Base-by-base conservation (phyloP, 805 yeast species). In the Jamesozyma spencerorum region DNA sequence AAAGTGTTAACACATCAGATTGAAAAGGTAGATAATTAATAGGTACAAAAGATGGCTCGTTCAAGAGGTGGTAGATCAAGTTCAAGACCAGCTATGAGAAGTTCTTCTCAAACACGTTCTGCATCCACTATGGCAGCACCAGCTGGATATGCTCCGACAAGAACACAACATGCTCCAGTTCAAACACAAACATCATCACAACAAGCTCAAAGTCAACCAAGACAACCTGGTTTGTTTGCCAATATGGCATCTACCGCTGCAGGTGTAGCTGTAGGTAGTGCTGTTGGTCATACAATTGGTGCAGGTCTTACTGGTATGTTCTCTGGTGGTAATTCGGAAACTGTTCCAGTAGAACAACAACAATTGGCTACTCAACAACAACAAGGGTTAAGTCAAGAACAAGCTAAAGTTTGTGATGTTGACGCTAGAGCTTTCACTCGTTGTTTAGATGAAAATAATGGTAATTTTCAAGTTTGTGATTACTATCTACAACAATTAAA, bases 211-310 rank as follows among this genome's bases (percentile, higher is more conserved):
- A 68, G 73, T 39, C 81, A 70, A 58, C 74, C 76, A 31, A 58
- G 56, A 53, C 76, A 72, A 54, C 97, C 97, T 36, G 97, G 97
- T 55, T 55, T 90, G 61, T 88, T 90, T 57, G 84, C 90, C 45
- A 94, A 92, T 69, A 92, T 92, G 98, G 97, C 97, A 31, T 73
- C 94, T 36, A 92, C 98, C 37, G 98, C 98, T 41, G 98, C 97
- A 37, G 98, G 98, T 79, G 98, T 92, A 34, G 98, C 97, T 40
- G 97, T 92, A 42, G 98, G 98, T 56, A 85, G 96, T 39, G 81
- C 97, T 46, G 80, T 90, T 41, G 98, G 98, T 47, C 98, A 92
- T 73, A 86, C 97, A 31, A 52, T 90, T 44, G 97, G 97, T 68
- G 94, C 94, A 47, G 97, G 97, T 56, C 69, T 92, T 54, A 79